phyloP scores from a whole-genome alignment of 805 yeast species.

The Ogataea paraovalis region DNA sequence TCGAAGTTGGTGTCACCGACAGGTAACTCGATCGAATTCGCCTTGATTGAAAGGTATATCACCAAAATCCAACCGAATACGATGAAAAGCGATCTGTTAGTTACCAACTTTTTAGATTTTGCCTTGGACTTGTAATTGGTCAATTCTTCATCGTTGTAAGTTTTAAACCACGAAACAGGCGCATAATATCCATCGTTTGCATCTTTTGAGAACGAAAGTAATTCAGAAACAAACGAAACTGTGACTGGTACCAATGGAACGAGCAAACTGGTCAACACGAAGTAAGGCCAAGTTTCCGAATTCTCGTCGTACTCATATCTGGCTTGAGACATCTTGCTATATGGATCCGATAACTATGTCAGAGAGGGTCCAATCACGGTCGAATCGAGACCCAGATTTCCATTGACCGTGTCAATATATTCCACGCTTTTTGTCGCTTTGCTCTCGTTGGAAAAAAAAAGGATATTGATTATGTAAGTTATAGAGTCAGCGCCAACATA shows the following conservation, averaged over 20 bases:
- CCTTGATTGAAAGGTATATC: conserved; percentile 36
- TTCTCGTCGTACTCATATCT: conserved; percentile 81
- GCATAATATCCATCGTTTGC: background rate
- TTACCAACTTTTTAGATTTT: conserved; percentile 32
- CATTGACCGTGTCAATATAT: too few species aligned
- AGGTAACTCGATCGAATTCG: conserved; percentile 42
- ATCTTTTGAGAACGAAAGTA: background rate
- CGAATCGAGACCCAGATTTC: too few species aligned
- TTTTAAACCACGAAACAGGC: conserved; percentile 31
- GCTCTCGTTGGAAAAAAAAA: too few species aligned
- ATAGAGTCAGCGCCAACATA: too few species aligned
- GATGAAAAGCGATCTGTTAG: conserved; percentile 26
- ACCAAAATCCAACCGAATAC: conserved; percentile 61
- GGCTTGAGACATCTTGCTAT: conserved; percentile 40
- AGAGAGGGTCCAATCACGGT: too few species aligned
- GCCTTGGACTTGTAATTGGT: conserved; percentile 27
- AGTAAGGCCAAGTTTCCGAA: conserved; percentile 92
- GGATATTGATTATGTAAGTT: too few species aligned
- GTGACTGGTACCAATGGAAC: conserved; percentile 61
- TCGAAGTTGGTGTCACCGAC: conserved; percentile 58
- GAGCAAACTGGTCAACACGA: conserved; percentile 66
- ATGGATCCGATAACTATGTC: background rate
- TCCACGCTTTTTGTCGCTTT: too few species aligned
- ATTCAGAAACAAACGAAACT: conserved; percentile 19
- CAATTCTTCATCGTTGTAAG: conserved; percentile 32